A percentile compares a stretch with the other conserved stretches of the same genome.
Conservation (phyloP, 2,329 filamentous ascomycete species). For the Magnaporthales sp. region DNA sequence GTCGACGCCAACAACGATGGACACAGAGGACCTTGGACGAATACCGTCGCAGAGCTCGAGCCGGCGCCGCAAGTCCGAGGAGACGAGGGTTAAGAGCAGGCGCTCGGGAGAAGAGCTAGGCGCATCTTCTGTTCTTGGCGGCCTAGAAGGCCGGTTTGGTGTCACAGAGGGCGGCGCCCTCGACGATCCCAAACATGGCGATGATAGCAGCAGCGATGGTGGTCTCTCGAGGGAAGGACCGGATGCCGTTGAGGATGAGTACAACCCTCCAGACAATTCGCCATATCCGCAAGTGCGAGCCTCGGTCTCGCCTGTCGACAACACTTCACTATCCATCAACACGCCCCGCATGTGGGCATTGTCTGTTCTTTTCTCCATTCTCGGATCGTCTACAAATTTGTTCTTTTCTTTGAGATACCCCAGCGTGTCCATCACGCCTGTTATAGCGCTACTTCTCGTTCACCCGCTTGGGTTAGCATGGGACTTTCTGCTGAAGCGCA, state of each 20-base stretch:
- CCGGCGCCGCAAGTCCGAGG: slow-evolving; percentile 4
- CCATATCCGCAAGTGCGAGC: slow-evolving; percentile 73
- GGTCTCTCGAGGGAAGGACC: slow-evolving; percentile 20
- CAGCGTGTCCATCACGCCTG: slow-evolving; percentile 80
- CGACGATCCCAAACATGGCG: slow-evolving; percentile 27
- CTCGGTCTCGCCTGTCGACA: slow-evolving; percentile 67
- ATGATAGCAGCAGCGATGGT: slow-evolving; percentile 6
- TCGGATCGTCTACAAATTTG: slow-evolving; percentile 75
- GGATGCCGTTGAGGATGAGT: slow-evolving; percentile 33
- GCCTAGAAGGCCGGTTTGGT: slow-evolving; percentile 44
- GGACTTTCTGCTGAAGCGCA: slow-evolving; percentile 66
- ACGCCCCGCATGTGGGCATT: slow-evolving; percentile 82
- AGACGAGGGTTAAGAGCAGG: slow-evolving; percentile 10
- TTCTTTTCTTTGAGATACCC: slow-evolving; percentile 89
- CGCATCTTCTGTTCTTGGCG: slow-evolving; percentile 39
- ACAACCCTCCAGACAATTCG: slow-evolving; percentile 57
- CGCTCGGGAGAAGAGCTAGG: slow-evolving; percentile 39
- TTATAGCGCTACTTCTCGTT: slow-evolving; percentile 77
- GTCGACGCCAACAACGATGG: not conserved
- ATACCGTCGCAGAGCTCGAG: not conserved
- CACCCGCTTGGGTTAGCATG: slow-evolving; percentile 76
- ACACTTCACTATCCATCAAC: slow-evolving; percentile 71
- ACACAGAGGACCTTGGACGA: not conserved
- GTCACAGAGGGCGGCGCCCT: slow-evolving; percentile 38
- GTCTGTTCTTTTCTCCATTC: slow-evolving; percentile 70